Percentiles rank a stretch among this genome's conserved stretches.
Conservation (phyloP, 208 protist genomes). For the Porcisia deanei region DNA sequence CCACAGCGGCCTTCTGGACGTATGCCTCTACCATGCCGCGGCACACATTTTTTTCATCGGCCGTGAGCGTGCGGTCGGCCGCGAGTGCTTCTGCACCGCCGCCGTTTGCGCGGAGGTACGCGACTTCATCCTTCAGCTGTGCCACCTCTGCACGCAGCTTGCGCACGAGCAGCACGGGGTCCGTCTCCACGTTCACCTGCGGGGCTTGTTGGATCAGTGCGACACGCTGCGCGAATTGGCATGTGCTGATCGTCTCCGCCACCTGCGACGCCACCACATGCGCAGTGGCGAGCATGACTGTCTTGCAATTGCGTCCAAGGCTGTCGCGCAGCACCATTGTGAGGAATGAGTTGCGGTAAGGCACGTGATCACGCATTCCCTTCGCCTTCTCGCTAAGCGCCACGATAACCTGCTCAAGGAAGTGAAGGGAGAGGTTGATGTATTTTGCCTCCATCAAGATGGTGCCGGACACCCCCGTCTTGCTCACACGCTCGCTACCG, state of each 20-base stretch:
- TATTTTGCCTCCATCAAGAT: slow-evolving; percentile 80
- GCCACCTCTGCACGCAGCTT: slow-evolving; percentile 89
- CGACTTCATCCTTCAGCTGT: slow-evolving; percentile 86
- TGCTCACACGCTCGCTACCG: slow-evolving; percentile 90
- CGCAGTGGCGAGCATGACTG: slow-evolving; percentile 90
- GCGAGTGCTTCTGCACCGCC: slow-evolving; percentile 15
- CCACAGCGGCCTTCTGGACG: slow-evolving; percentile 39
- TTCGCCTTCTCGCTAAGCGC: slow-evolving; percentile 84
- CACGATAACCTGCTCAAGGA: slow-evolving; percentile 88
- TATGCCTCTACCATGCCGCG: slow-evolving; percentile 66
- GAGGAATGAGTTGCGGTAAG: slow-evolving; percentile 95
- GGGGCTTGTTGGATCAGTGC: slow-evolving; percentile 89
- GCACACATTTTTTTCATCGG: slow-evolving; percentile 78
- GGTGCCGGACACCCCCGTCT: slow-evolving; percentile 78
- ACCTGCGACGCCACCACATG: slow-evolving; percentile 58
- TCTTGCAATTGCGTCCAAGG: slow-evolving; percentile 96
- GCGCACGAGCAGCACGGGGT: slow-evolving; percentile 88
- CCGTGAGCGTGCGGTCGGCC: slow-evolving; percentile 58
- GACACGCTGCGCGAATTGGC: slow-evolving; percentile 89
- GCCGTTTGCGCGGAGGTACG: slow-evolving; percentile 69
- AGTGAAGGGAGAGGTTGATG: slow-evolving; percentile 93
- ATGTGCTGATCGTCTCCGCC: slow-evolving; percentile 90
- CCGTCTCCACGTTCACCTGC: slow-evolving; percentile 89
- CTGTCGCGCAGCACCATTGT: slow-evolving; percentile 94
- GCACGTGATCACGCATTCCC: slow-evolving; percentile 87